These are phyloP conservation scores for Lobosporangium transversale DNA, from an alignment of 192 early-diverging fungal genomes.

Conservation along the genomic window DNA sequence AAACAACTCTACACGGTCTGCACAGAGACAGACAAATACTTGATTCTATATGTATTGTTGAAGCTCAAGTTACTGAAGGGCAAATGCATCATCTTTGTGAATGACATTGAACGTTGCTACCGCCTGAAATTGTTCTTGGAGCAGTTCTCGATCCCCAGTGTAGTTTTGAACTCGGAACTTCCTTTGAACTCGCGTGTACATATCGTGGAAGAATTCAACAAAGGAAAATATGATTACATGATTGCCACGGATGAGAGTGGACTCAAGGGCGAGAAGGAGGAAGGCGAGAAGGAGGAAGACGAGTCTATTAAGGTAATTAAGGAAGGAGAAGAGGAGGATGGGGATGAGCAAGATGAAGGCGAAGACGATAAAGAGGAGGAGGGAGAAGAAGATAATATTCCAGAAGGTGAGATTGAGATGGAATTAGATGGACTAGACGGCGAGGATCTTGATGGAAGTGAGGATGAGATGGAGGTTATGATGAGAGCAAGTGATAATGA, in stretches of 20 bases:
- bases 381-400: constrained; percentile 35
- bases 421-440: constrained; percentile 52
- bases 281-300: too few species aligned
- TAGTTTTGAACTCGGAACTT: constrained; percentile 95
- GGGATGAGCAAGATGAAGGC: constrained; percentile 24
- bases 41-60: constrained; percentile 88
- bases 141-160: constrained; percentile 92
- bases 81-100: constrained; percentile 96
- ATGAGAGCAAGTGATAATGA: constrained; percentile 45
- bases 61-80: constrained; percentile 91
- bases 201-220: constrained; percentile 97
- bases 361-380: constrained; percentile 16
- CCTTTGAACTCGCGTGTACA: constrained; percentile 90
- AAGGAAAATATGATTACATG: constrained; percentile 93
- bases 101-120: constrained; percentile 94
- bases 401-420: constrained; percentile 49
- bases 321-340: constrained; percentile 53
- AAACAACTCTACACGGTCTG: constrained; percentile 57
- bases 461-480: constrained; percentile 50
- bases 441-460: constrained; percentile 36
- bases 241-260: constrained; percentile 95
- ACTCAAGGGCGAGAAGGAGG: constrained; percentile 71
- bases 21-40: constrained; percentile 86
- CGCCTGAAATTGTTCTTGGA: constrained; percentile 93
- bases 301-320: constrained; percentile 64